These are phyloP conservation scores for Abelmoschus esculentus DNA, from an alignment of 345 rosid genomes.

Conservation along the genomic window DNA sequence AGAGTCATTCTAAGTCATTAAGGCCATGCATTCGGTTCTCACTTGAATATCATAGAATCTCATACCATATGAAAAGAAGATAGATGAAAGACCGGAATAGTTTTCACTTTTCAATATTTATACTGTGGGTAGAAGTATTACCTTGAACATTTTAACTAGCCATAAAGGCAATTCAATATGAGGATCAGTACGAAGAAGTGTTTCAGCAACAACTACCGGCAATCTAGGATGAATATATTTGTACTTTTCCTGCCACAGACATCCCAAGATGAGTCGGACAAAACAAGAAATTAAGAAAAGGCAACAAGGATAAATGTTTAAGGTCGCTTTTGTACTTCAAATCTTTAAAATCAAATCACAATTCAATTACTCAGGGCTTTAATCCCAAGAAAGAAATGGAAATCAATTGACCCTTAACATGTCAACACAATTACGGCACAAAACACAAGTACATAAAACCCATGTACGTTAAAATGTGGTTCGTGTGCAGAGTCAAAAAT, in stretches of 20 bases:
- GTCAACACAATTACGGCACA: not conserved
- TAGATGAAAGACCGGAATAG: not conserved
- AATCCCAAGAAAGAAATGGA: not conserved
- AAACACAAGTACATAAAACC: not conserved
- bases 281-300: not conserved
- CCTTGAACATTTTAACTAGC: constrained; percentile 95
- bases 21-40: not conserved
- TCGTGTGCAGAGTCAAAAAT: not conserved
- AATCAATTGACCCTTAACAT: not conserved
- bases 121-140: constrained; percentile 25
- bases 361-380: not conserved
- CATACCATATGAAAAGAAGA: not conserved
- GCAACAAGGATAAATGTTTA: not conserved
- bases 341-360: not conserved
- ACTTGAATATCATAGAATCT: not conserved
- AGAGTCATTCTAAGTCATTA: not conserved
- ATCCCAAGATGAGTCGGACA: not conserved
- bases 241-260: constrained; percentile 57
- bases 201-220: constrained; percentile 81
- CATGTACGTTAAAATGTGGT: not conserved
- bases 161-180: constrained; percentile 87
- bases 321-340: not conserved
- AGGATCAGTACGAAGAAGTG: constrained; percentile 79
- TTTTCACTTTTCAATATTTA: no score
- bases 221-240: constrained; percentile 59